phyloP scores from a whole-genome alignment of 768 basidiomycete genomes.

The Suillus lakei region DNA sequence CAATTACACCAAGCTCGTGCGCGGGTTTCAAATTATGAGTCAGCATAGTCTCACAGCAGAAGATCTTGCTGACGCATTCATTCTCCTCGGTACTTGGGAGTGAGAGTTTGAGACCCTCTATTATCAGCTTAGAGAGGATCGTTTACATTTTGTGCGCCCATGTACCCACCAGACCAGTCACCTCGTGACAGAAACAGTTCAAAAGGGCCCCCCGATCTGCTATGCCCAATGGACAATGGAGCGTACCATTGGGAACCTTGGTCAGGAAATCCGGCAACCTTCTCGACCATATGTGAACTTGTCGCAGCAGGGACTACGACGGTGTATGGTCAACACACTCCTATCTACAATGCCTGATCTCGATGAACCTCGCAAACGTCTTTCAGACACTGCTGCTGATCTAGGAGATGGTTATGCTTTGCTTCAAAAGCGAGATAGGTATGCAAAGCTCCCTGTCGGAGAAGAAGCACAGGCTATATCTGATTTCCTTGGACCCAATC shows the following conservation, averaged over 20 bases:
- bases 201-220: constrained; percentile 24
- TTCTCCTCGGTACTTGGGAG: constrained; percentile 26
- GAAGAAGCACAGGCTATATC: neutral
- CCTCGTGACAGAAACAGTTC: constrained; percentile 18
- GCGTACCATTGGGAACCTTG: constrained; percentile 24
- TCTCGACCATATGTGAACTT: neutral
- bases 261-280: constrained; percentile 23
- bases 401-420: too few relatives aligned
- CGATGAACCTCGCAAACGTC: too few relatives aligned
- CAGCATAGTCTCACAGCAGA: constrained; percentile 20
- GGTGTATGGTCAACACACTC: neutral
- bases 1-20: constrained; percentile 27
- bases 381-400: too few relatives aligned
- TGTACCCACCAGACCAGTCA: constrained; percentile 35
- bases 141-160: constrained; percentile 37
- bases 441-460: neutral
- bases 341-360: constrained; percentile 10
- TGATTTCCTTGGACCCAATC: neutral
- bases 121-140: constrained; percentile 24
- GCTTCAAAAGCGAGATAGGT: neutral
- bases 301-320: constrained; percentile 12
- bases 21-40: constrained; percentile 24
- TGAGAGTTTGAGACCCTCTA: constrained; percentile 36
- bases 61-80: constrained; percentile 22
- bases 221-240: constrained; percentile 36